These are phyloP conservation scores for Penicillium decumbens DNA, from an alignment of 2,329 filamentous ascomycete species.

Conservation along the genomic window DNA sequence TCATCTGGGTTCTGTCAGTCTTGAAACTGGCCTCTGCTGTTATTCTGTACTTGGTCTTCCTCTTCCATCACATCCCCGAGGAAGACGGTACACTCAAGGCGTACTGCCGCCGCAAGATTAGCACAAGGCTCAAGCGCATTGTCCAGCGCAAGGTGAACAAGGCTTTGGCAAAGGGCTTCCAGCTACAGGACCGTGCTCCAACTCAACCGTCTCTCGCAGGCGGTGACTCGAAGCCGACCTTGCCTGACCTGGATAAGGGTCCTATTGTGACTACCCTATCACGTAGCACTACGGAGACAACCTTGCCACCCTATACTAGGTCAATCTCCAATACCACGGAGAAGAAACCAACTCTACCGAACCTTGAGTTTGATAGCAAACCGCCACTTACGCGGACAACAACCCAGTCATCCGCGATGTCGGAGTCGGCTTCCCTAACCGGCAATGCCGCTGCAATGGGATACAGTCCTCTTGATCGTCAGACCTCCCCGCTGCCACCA, in stretches of 20 bases:
- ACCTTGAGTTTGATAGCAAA: constrained; percentile 42
- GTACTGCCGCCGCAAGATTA: constrained; percentile 90
- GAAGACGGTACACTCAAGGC: constrained; percentile 73
- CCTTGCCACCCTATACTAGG: constrained; percentile 60
- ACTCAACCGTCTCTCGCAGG: constrained; percentile 33
- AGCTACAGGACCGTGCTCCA: constrained; percentile 51
- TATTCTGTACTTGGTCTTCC: constrained; percentile 78
- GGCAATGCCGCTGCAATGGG: constrained; percentile 29
- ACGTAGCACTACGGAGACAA: constrained; percentile 53
- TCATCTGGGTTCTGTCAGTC: constrained; percentile 82
- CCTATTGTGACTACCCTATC: constrained; percentile 29
- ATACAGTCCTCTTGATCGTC: constrained; percentile 35
- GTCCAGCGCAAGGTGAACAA: constrained; percentile 84
- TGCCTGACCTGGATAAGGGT: constrained; percentile 53
- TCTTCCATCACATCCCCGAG: constrained; percentile 86
- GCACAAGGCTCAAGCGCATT: constrained; percentile 75
- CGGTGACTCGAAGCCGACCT: constrained; percentile 47
- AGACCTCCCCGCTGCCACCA: constrained; percentile 27
- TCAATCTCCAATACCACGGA: constrained; percentile 39
- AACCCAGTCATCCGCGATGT: constrained; percentile 49
- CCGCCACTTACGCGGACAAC: constrained; percentile 40
- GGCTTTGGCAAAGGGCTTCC: constrained; percentile 72
- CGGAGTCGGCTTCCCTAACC: constrained; percentile 49
- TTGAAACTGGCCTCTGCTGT: constrained; percentile 68
- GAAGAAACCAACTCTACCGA: constrained; percentile 38